Conservation (phyloP, 2,329 filamentous ascomycete species). For the Chrysosphaeria jannelii region DNA sequence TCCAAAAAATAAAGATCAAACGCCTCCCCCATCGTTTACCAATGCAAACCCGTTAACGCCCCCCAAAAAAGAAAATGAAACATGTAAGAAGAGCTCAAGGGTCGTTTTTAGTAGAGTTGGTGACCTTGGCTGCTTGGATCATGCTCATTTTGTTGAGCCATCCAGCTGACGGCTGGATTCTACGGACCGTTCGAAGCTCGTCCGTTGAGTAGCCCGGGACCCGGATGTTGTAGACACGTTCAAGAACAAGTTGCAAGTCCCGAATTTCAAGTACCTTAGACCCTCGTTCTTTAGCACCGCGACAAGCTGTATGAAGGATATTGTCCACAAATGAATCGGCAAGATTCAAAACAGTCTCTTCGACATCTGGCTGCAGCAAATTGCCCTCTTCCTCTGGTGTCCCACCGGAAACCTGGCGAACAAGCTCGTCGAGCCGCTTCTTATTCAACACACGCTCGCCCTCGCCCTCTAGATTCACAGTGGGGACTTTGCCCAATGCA, state of each 20-base stretch:
- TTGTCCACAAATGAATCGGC: conserved; percentile 90
- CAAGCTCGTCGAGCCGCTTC: conserved; percentile 87
- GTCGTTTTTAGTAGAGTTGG: conserved; percentile 11
- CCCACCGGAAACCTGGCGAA: conserved; percentile 72
- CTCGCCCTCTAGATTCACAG: conserved; percentile 69
- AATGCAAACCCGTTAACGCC: background rate
- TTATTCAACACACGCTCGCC: conserved; percentile 86
- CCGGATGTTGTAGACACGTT: conserved; percentile 66
- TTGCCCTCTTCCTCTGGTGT: conserved; percentile 46
- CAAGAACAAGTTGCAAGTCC: conserved; percentile 55
- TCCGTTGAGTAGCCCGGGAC: conserved; percentile 88
- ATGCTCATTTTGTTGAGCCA: conserved; percentile 97
- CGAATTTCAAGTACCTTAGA: conserved; percentile 74
- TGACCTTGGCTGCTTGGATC: conserved; percentile 75
- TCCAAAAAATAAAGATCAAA: too few species aligned
- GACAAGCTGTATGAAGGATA: conserved; percentile 62
- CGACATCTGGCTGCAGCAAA: conserved; percentile 65
- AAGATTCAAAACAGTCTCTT: conserved; percentile 76
- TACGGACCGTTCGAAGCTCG: conserved; percentile 78
- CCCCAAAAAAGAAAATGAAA: too few species aligned
- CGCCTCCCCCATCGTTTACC: too few species aligned
- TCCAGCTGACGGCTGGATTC: conserved; percentile 58
- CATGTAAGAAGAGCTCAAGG: too few species aligned
- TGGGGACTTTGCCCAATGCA: conserved; percentile 50
- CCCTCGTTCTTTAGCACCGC: conserved; percentile 73